Evolutionary conservation across 768 basidiomycete species (phyloP).

Genomic region (Mycena belliarum): DNA sequence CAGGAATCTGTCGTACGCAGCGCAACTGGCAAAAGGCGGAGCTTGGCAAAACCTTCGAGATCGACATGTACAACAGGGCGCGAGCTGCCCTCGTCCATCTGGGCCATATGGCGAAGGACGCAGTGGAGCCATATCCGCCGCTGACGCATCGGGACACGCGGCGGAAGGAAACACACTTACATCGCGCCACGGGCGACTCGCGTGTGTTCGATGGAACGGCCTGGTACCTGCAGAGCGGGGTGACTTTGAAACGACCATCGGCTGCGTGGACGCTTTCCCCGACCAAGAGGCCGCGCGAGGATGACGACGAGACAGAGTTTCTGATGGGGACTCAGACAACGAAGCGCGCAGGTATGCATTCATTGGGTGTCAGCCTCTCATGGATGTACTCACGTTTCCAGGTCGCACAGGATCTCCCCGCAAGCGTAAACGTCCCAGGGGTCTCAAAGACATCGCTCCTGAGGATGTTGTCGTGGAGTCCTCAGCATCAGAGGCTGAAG

Average conservation of each 20-base stretch:
- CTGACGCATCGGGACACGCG: constrained; percentile 3
- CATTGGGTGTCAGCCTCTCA: too few species aligned
- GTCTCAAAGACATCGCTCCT: constrained; percentile 6
- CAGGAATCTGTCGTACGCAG: neutral
- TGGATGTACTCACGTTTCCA: too few species aligned
- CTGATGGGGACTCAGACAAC: neutral
- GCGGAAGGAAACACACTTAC: neutral
- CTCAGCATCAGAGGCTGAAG: neutral
- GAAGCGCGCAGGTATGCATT: neutral
- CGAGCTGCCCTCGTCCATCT: constrained; percentile 4
- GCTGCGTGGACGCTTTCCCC: neutral
- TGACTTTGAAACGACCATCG: neutral
- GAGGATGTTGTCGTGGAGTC: neutral
- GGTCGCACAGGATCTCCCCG: too few species aligned
- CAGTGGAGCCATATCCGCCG: constrained; percentile 1
- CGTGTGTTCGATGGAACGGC: constrained; percentile 14
- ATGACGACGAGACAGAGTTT: neutral
- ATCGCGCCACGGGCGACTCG: constrained; percentile 14
- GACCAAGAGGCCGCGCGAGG: neutral
- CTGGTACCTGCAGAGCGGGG: constrained; percentile 10
- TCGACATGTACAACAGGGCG: neutral
- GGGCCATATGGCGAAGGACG: neutral
- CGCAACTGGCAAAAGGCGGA: constrained; percentile 12
- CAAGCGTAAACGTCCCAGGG: too few species aligned
- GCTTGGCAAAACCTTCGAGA: constrained; percentile 9